Evolutionary conservation across 768 basidiomycete genomes (phyloP).

Genomic region (Lentinula raphanica): DNA sequence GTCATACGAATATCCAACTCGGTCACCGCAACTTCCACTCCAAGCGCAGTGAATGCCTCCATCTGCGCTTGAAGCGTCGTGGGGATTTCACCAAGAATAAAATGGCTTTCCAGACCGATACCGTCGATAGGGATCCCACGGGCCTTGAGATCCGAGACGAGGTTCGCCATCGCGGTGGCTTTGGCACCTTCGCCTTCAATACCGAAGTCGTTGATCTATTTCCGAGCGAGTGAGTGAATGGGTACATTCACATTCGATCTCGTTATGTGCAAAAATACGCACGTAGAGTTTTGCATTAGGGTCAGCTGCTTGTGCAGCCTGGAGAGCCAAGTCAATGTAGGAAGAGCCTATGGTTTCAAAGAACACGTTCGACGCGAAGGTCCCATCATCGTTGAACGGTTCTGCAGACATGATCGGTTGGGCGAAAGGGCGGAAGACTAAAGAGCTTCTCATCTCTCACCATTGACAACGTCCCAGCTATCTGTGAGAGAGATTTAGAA

Average conservation of each 20-base stretch:
- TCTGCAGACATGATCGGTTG: constrained; percentile 15
- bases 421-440: too few species aligned
- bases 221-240: background rate
- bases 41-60: constrained; percentile 35
- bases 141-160: constrained; percentile 33
- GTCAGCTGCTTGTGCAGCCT: constrained; percentile 39
- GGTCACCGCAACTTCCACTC: constrained; percentile 45
- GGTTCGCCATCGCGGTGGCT: constrained; percentile 36
- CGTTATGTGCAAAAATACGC: background rate
- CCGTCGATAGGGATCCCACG: constrained; percentile 41
- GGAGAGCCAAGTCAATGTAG: constrained; percentile 39
- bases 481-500: constrained; percentile 10
- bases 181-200: constrained; percentile 30
- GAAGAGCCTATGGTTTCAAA: constrained; percentile 30
- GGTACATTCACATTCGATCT: too few species aligned
- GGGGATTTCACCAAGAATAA: constrained; percentile 39
- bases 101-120: constrained; percentile 39
- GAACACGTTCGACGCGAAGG: constrained; percentile 39
- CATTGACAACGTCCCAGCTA: constrained; percentile 38
- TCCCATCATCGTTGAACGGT: constrained; percentile 48
- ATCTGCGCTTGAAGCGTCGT: constrained; percentile 28
- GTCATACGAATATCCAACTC: constrained; percentile 44
- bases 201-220: constrained; percentile 25
- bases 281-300: constrained; percentile 43
- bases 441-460: constrained; percentile 3